A percentile compares a stretch with the other conserved stretches of the same genome.
phyloP scores from a whole-genome alignment of 2,329 filamentous ascomycete genomes.

The Grosmannia huntii region DNA sequence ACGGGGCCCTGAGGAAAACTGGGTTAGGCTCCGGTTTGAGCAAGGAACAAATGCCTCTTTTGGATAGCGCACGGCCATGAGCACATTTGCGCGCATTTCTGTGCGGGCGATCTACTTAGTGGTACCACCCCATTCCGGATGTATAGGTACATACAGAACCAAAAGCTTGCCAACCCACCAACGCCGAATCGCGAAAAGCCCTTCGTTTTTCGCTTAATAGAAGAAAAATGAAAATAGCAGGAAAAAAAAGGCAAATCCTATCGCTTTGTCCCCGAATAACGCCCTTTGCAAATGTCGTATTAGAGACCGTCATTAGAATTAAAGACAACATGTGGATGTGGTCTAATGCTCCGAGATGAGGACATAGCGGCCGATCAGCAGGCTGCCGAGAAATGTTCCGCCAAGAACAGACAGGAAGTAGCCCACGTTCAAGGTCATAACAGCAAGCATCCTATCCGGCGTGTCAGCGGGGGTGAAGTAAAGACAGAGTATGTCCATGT shows the following conservation, averaged over 20 bases:
- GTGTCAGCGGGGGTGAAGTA: not conserved
- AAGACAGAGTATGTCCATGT: no score
- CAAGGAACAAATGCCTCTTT: not conserved
- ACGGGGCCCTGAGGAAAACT: not conserved
- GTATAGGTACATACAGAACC: not conserved
- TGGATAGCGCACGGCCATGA: slow-evolving; percentile 3
- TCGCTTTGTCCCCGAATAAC: not conserved
- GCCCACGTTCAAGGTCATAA: slow-evolving; percentile 75
- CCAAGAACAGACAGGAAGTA: slow-evolving; percentile 65
- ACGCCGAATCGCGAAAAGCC: not conserved
- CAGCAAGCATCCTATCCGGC: slow-evolving; percentile 66
- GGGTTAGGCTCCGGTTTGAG: not conserved
- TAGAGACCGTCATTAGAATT: not conserved
- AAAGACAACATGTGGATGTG: not conserved
- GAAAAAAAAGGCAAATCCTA: no score
- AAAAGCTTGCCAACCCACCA: not conserved
- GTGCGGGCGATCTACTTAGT: slow-evolving; percentile 4
- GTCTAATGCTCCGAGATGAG: slow-evolving; percentile 34
- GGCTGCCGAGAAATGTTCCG: slow-evolving; percentile 73
- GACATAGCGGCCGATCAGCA: slow-evolving; percentile 62
- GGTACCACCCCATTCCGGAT: not conserved
- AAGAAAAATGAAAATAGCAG: not conserved
- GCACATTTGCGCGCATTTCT: slow-evolving; percentile 14
- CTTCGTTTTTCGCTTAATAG: not conserved
- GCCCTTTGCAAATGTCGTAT: not conserved